Base-by-base conservation (phyloP, 1,284 basidiomycete species). In the Exobasidium rhododendri region DNA sequence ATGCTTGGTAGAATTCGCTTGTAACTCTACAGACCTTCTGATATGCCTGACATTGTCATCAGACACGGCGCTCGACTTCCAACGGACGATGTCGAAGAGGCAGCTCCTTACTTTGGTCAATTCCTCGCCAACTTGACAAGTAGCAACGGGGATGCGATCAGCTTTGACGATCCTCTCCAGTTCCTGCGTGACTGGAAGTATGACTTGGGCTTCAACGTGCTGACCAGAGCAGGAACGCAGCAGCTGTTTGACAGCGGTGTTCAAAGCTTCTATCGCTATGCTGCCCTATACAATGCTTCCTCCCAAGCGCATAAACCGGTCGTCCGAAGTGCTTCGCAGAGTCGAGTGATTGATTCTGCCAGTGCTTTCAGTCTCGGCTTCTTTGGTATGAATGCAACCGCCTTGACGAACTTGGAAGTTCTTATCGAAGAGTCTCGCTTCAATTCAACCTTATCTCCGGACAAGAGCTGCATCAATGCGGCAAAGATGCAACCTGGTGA, bases 331-430 rank as follows among this genome's bases (percentile, higher is more conserved):
- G 81, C 65, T 68, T 82, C 66, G 28, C 77, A 84, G 4, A 81
- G 91, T 46, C 89, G 91, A 4, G 89, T 93, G 11, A 91, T 94
- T 82, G 86, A 92, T 52, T 92, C 91, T 0, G 90, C 89, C 2
- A 26, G 14, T 17, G 22, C 13, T 55, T 55, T 20, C 13, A 29
- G 13, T 40, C 29, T 55, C 14, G 52, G 52, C 3, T 40, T 55
- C 17, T 55, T 40, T 20, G 52, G 52, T 31, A 35, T 13, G 22
- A 20, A 55, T 55, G 52, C 52, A 44, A 13, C 52, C 29, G n/a
- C 22, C 35, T 40, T 44, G 52, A 31, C 26, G 13, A 31, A 55
- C 35, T 14, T 31, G 14, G 52, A 55, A 32, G 30, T 55, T 44
- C n/a, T 30, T 13, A 44, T 55, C 17, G 52, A 55, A 26, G 30